These are phyloP conservation scores for Inonotus obliquus DNA, from an alignment of 1,284 basidiomycete genomes.

Conservation along the genomic window DNA sequence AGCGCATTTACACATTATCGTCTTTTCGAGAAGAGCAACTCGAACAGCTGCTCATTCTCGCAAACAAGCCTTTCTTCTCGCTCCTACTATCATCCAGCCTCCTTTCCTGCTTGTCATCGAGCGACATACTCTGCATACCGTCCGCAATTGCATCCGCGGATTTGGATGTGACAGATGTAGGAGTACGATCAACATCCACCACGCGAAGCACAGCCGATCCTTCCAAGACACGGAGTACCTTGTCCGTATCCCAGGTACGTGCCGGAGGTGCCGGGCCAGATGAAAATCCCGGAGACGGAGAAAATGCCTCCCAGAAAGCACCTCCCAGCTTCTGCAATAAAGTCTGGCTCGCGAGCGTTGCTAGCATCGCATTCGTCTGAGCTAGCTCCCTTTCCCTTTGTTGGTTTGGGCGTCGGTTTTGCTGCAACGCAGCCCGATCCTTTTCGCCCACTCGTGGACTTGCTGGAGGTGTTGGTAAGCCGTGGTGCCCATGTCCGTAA, in stretches of 20 bases:
- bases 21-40: not conserved
- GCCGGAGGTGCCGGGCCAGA: slow-evolving; percentile 71
- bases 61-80: slow-evolving; percentile 12
- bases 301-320: slow-evolving; percentile 80
- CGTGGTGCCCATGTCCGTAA: slow-evolving; percentile 4
- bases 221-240: slow-evolving; percentile 70
- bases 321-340: slow-evolving; percentile 58
- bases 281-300: slow-evolving; percentile 44
- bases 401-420: slow-evolving; percentile 21
- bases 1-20: not conserved
- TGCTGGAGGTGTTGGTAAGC: slow-evolving; percentile 6
- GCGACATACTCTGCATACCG: slow-evolving; percentile 13
- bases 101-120: not conserved
- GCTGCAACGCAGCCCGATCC: slow-evolving; percentile 21
- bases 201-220: slow-evolving; percentile 63
- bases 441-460: slow-evolving; percentile 20
- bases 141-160: slow-evolving; percentile 14
- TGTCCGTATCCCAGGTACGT: slow-evolving; percentile 61
- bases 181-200: slow-evolving; percentile 13
- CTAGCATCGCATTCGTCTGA: slow-evolving; percentile 49
- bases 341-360: slow-evolving; percentile 67
- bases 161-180: not conserved
- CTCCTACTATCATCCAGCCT: not conserved
- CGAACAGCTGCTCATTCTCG: slow-evolving; percentile 1
- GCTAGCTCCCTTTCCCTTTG: slow-evolving; percentile 22